These are phyloP conservation scores for Kwoniella dendrophila DNA, from an alignment of 768 basidiomycete genomes.

Conservation along the genomic window DNA sequence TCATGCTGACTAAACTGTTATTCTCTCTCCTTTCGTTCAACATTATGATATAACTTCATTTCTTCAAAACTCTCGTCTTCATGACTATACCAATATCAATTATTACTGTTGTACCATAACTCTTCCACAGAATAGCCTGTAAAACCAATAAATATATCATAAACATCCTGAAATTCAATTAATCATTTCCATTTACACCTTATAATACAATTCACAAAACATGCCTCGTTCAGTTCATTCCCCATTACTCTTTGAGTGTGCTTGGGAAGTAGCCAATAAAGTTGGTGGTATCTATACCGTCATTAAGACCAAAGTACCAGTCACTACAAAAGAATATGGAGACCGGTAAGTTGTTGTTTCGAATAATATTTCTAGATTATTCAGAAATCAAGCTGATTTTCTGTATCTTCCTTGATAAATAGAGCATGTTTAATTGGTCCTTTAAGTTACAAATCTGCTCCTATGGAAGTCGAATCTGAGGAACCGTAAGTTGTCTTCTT, in stretches of 20 bases:
- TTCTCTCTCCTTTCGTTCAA: no score
- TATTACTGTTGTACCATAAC: no score
- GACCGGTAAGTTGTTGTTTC: constrained; percentile 37
- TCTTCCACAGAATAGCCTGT: no score
- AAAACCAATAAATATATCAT: no score
- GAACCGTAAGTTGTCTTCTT: constrained; percentile 63
- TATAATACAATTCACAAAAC: background rate
- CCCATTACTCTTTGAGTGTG: constrained; percentile 86
- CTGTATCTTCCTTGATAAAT: no score
- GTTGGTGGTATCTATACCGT: constrained; percentile 99
- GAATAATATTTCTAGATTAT: constrained; percentile 44
- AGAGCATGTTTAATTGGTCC: constrained; percentile 96
- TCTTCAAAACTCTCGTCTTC: no score
- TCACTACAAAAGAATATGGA: constrained; percentile 91
- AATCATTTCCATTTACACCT: background rate
- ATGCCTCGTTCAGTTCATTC: constrained; percentile 59
- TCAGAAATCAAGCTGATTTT: background rate
- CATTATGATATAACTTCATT: no score
- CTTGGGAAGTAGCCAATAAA: constrained; percentile 99
- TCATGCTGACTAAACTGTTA: no score
- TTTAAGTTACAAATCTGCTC: constrained; percentile 96
- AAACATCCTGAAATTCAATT: no score
- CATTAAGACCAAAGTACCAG: constrained; percentile 98
- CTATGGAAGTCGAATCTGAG: constrained; percentile 96
- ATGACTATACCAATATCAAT: no score